phyloP scores from a whole-genome alignment of 768 basidiomycete genomes.

The Exsudoporus frostii region DNA sequence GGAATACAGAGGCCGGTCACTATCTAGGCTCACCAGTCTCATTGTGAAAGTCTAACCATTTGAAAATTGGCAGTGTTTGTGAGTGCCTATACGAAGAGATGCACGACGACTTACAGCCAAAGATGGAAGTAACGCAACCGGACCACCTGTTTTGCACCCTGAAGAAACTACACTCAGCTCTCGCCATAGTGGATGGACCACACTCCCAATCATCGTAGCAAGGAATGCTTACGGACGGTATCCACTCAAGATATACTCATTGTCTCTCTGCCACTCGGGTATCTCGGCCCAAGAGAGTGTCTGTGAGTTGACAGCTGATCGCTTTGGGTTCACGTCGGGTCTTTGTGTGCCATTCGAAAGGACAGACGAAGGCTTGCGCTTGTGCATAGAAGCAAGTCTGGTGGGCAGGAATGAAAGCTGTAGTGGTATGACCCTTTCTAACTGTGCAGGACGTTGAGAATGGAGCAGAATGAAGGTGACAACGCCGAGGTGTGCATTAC shows the following conservation, averaged over 20 bases:
- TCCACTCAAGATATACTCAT: constrained; percentile 67
- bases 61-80: constrained; percentile 13
- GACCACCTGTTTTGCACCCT: constrained; percentile 61
- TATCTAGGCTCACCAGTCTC: constrained; percentile 54
- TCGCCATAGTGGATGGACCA: background rate
- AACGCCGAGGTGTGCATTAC: background rate
- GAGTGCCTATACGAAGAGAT: constrained; percentile 12
- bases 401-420: background rate
- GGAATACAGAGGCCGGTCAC: background rate
- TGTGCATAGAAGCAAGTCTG: constrained; percentile 12
- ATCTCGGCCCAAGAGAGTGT: constrained; percentile 57
- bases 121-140: constrained; percentile 61
- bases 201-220: background rate
- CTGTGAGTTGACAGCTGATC: background rate
- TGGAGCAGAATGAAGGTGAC: constrained; percentile 3
- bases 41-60: constrained; percentile 64
- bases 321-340: background rate
- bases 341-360: constrained; percentile 8
- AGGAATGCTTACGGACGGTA: constrained; percentile 56
- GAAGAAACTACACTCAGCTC: constrained; percentile 5
- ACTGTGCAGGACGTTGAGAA: constrained; percentile 4
- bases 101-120: constrained; percentile 52
- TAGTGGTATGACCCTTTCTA: background rate
- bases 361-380: constrained; percentile 6
- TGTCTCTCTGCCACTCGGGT: constrained; percentile 69